A percentile compares a stretch with the other conserved stretches of the same genome.
These are phyloP conservation scores for Colletotrichum orchidophilum DNA, from an alignment of 2,329 filamentous ascomycete species.

Conservation along the genomic window DNA sequence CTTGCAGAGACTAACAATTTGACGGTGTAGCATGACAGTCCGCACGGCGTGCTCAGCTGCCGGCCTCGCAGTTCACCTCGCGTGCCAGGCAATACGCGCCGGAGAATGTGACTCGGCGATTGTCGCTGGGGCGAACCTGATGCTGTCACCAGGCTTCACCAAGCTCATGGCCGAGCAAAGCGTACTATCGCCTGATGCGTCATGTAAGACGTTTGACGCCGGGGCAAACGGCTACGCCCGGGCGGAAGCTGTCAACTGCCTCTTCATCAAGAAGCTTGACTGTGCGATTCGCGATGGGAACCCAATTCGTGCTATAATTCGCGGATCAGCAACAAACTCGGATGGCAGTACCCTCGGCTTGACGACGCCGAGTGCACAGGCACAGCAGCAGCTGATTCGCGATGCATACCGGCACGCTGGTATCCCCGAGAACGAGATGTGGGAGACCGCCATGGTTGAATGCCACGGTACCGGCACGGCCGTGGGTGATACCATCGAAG, in stretches of 20 bases:
- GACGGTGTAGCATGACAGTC: constrained; percentile 37
- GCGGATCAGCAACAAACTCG: constrained; percentile 40
- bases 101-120: constrained; percentile 35
- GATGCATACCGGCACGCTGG: constrained; percentile 37
- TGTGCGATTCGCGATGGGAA: constrained; percentile 51
- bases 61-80: constrained; percentile 38
- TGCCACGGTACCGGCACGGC: constrained; percentile 51
- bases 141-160: constrained; percentile 37
- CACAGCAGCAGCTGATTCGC: constrained; percentile 41
- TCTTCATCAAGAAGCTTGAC: constrained; percentile 51
- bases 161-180: not conserved
- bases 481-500: constrained; percentile 52
- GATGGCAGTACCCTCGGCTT: constrained; percentile 49
- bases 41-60: constrained; percentile 41
- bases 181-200: constrained; percentile 38
- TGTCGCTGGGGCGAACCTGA: constrained; percentile 39
- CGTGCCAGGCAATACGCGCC: constrained; percentile 32
- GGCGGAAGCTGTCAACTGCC: constrained; percentile 47
- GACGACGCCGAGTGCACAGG: constrained; percentile 44
- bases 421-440: constrained; percentile 35
- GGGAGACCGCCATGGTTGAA: constrained; percentile 45
- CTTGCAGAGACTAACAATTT: not conserved
- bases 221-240: constrained; percentile 54
- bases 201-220: constrained; percentile 46
- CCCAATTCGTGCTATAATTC: constrained; percentile 42